Evolutionary conservation across 2,329 filamentous ascomycete genomes (phyloP).

Genomic region (Aurifilum marmelostoma): DNA sequence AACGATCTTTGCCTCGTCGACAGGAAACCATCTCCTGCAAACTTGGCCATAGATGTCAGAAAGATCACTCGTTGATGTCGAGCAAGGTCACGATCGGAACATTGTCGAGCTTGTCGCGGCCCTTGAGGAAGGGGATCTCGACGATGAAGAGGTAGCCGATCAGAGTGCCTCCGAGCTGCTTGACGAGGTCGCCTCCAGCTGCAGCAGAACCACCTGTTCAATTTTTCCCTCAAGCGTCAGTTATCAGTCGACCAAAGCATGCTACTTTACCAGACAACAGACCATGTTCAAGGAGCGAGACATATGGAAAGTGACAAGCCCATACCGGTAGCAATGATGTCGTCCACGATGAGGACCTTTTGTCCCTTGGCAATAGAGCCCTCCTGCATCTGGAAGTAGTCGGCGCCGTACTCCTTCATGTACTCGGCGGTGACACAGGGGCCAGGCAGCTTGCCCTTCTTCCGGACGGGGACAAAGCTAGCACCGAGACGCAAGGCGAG

Average conservation of each 20-base stretch:
- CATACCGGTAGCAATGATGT: conserved; percentile 95
- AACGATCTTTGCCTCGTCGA: background rate
- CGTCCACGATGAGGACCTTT: conserved; percentile 91
- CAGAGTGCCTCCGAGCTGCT: conserved; percentile 82
- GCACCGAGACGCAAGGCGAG: conserved; percentile 82
- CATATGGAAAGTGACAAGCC: background rate
- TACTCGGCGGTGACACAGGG: conserved; percentile 83
- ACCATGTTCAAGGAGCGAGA: background rate
- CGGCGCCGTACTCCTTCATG: conserved; percentile 94
- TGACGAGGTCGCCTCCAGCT: conserved; percentile 84
- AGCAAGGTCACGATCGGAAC: conserved; percentile 81
- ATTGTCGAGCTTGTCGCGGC: conserved; percentile 83
- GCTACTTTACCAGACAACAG: too few species aligned
- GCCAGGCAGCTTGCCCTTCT: conserved; percentile 94
- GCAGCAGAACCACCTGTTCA: conserved; percentile 81
- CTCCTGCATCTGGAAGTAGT: conserved; percentile 94
- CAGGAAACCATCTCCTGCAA: background rate
- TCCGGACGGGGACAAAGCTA: conserved; percentile 89
- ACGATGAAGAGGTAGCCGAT: conserved; percentile 94
- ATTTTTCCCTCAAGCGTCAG: conserved; percentile 21
- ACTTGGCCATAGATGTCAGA: background rate
- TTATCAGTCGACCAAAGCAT: conserved; percentile 10
- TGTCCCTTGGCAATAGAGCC: conserved; percentile 84
- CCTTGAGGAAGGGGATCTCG: conserved; percentile 91
- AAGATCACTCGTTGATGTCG: conserved; percentile 45